Evolutionary conservation across 176 grass and related monocot genomes (phyloP).

Genomic region (Tuctoria greenei): DNA sequence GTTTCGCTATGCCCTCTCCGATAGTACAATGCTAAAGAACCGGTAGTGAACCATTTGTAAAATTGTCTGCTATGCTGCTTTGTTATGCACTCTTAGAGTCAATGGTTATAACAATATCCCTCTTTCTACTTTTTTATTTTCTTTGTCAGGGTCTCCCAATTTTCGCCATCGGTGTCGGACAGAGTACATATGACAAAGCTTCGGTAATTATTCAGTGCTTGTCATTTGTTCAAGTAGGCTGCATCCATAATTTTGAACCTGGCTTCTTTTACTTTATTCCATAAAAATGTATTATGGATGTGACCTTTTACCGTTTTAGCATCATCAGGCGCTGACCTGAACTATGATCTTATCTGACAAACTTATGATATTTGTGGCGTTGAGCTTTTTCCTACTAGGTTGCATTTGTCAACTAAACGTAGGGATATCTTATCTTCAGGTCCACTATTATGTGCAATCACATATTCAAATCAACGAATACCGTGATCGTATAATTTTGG

Average conservation of each 20-base stretch:
- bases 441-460: constrained; percentile 97
- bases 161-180: constrained; percentile 92
- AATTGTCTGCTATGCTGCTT: neutral
- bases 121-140: constrained; percentile 5
- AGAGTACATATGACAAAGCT: constrained; percentile 89
- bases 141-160: constrained; percentile 76
- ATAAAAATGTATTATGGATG: constrained; percentile 26
- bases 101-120: constrained; percentile 6
- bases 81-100: too few relatives aligned
- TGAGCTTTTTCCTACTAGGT: neutral
- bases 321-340: constrained; percentile 3
- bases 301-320: constrained; percentile 10
- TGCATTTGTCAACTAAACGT: constrained; percentile 12
- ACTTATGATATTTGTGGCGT: neutral
- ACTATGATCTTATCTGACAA: constrained; percentile 21
- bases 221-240: constrained; percentile 26
- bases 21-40: neutral
- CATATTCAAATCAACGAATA: constrained; percentile 99
- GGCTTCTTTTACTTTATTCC: constrained; percentile 2
- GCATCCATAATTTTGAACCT: constrained; percentile 14
- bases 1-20: neutral
- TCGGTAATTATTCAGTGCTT: constrained; percentile 60
- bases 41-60: neutral
- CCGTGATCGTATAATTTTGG: constrained; percentile 83
- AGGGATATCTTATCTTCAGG: constrained; percentile 48